Percentiles rank a stretch among this genome's conserved stretches.
Evolutionary conservation across 78 protist species (phyloP).

Genomic region (Protostelium mycophagum): DNA sequence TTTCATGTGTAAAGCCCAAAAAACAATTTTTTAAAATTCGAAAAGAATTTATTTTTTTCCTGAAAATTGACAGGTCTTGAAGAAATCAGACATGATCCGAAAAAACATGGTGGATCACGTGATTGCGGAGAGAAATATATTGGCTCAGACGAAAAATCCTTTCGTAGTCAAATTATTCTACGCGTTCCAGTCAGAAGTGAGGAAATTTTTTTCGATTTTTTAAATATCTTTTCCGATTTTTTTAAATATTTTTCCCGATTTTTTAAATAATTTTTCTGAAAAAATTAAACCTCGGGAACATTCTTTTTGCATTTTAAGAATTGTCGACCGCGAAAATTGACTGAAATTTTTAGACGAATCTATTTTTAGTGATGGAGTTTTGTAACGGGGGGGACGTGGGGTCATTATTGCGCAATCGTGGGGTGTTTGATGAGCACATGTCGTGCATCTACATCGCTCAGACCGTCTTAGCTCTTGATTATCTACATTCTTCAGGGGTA

Average conservation of each 20-base stretch:
- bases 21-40: neutral
- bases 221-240: no score
- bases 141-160: conserved; percentile 40
- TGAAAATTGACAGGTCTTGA: neutral
- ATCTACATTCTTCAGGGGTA: conserved; percentile 53
- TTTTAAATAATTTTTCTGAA: no score
- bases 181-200: conserved; percentile 68
- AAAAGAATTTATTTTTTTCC: no score
- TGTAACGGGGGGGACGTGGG: conserved; percentile 70
- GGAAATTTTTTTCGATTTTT: no score
- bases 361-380: conserved; percentile 79
- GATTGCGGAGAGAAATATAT: conserved; percentile 60
- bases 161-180: conserved; percentile 73
- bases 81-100: conserved; percentile 72
- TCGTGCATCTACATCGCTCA: conserved; percentile 77
- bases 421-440: conserved; percentile 49
- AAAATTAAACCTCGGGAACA: no score
- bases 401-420: conserved; percentile 41
- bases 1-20: no score
- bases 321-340: no score
- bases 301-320: neutral
- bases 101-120: conserved; percentile 75
- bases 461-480: conserved; percentile 81
- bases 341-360: conserved; percentile 9
- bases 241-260: no score